Conservation (phyloP, 1,139 yeast genomes). For the Debaryomyces coudertii region DNA sequence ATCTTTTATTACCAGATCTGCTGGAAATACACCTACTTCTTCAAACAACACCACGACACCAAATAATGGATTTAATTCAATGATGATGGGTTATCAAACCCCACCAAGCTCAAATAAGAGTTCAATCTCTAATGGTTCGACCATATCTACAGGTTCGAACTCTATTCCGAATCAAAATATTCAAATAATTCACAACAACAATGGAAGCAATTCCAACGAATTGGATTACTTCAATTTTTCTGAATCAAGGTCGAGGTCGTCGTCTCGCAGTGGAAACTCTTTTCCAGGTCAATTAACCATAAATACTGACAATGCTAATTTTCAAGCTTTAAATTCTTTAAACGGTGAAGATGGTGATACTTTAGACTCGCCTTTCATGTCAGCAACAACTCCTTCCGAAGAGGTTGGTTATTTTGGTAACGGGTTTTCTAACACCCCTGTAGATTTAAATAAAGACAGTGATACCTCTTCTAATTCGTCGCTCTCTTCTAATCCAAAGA, state of each 20-base stretch:
- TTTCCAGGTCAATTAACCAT: constrained; percentile 45
- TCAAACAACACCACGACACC: constrained; percentile 10
- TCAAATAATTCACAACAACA: constrained; percentile 22
- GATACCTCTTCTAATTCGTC: constrained; percentile 12
- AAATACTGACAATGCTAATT: constrained; percentile 41
- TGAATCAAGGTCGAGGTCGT: constrained; percentile 30
- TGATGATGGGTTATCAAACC: constrained; percentile 50
- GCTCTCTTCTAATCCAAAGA: constrained; percentile 14
- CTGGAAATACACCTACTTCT: constrained; percentile 15
- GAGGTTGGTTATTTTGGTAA: constrained; percentile 33
- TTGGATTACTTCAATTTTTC: constrained; percentile 31
- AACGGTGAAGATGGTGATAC: constrained; percentile 24
- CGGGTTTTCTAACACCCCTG: constrained; percentile 9
- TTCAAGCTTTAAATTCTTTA: constrained; percentile 32
- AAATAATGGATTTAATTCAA: constrained; percentile 26
- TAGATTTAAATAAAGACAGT: constrained; percentile 7
- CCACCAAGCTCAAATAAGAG: constrained; percentile 47
- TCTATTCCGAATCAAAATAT: constrained; percentile 17
- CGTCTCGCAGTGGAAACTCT: constrained; percentile 27
- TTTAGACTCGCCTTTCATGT: constrained; percentile 50
- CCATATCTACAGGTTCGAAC: constrained; percentile 20
- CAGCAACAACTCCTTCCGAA: constrained; percentile 45
- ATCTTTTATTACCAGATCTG: constrained; percentile 39
- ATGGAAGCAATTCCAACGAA: constrained; percentile 18
- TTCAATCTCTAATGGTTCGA: constrained; percentile 28